These are phyloP conservation scores for Cutaneotrichosporon sp. DNA, from an alignment of 1,284 basidiomycete species.

Conservation along the genomic window DNA sequence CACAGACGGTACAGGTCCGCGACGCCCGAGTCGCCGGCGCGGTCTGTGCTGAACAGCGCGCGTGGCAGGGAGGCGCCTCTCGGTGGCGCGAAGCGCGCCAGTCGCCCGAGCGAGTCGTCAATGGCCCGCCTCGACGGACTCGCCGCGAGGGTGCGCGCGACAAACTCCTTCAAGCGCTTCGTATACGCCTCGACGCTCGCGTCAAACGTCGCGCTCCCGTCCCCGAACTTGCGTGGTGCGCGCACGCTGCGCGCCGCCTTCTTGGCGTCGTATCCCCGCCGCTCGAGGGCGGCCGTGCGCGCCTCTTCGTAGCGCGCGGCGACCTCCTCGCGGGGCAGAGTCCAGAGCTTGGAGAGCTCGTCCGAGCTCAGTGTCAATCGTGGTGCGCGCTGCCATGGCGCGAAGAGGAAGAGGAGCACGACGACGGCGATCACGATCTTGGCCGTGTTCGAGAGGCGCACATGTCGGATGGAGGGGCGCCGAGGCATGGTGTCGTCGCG, in stretches of 20 bases:
- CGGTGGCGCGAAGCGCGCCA: slow-evolving; percentile 21
- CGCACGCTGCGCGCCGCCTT: slow-evolving; percentile 7
- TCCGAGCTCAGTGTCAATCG: background rate
- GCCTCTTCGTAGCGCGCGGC: slow-evolving; percentile 10
- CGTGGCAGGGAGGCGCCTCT: slow-evolving; percentile 11
- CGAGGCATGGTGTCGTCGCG: background rate
- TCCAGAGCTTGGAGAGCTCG: slow-evolving; percentile 16
- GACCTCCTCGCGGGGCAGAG: slow-evolving; percentile 14
- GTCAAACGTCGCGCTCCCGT: slow-evolving; percentile 17
- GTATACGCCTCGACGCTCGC: slow-evolving; percentile 25
- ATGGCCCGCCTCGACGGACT: slow-evolving; percentile 15
- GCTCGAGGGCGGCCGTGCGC: slow-evolving; percentile 1
- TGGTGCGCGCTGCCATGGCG: background rate
- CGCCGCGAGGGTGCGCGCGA: slow-evolving; percentile 12
- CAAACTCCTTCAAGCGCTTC: slow-evolving; percentile 22
- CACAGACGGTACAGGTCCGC: slow-evolving; percentile 34
- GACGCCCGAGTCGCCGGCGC: slow-evolving; percentile 25
- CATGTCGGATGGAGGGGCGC: background rate
- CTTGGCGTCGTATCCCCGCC: slow-evolving; percentile 6
- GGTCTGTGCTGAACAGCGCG: slow-evolving; percentile 23
- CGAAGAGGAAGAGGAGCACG: slow-evolving; percentile 4
- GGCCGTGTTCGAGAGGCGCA: background rate
- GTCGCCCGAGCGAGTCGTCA: slow-evolving; percentile 14
- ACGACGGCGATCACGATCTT: slow-evolving; percentile 9
- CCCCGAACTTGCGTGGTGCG: slow-evolving; percentile 4